These are phyloP conservation scores for Stephanodiscus triporus DNA, from an alignment of 108 stramenopile genomes.

Conservation along the genomic window DNA sequence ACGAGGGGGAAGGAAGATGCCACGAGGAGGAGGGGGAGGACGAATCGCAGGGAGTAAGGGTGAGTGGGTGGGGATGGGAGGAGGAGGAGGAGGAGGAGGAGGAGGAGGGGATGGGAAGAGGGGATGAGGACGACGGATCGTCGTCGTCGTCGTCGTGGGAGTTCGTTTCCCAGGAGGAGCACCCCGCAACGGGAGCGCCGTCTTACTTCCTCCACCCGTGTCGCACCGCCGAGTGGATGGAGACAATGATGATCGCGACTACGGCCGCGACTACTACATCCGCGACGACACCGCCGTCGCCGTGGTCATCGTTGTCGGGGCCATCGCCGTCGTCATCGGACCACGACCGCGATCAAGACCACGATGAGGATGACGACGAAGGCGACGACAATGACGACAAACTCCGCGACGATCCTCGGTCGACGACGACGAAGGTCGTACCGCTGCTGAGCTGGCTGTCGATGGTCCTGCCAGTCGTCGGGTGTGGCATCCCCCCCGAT, in stretches of 20 bases:
- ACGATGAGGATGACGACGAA: not conserved
- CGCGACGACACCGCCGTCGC: not conserved
- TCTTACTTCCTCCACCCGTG: slow-evolving; percentile 81
- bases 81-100: slow-evolving; percentile 2
- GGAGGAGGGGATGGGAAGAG: not conserved
- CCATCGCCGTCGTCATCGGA: not conserved
- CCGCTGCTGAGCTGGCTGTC: slow-evolving; percentile 77
- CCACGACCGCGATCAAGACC: not conserved
- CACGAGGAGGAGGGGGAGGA: too few species aligned
- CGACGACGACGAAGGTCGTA: not conserved
- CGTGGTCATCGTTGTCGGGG: not conserved
- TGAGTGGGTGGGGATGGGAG: not conserved
- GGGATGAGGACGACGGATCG: not conserved
- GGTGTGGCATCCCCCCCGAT: slow-evolving; percentile 53
- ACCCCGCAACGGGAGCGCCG: slow-evolving; percentile 64
- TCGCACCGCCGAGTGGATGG: slow-evolving; percentile 58
- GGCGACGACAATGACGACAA: too few species aligned
- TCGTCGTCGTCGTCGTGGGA: slow-evolving; percentile 58
- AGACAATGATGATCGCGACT: slow-evolving; percentile 20
- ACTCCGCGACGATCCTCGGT: too few species aligned
- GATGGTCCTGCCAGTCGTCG: slow-evolving; percentile 72
- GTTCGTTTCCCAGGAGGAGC: slow-evolving; percentile 76
- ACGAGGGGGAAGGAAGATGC: not conserved
- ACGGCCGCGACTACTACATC: too few species aligned
- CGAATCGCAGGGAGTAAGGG: too few species aligned